Evolutionary conservation across 1,139 yeast species (phyloP).

Genomic region (Pneumocystis murina): DNA sequence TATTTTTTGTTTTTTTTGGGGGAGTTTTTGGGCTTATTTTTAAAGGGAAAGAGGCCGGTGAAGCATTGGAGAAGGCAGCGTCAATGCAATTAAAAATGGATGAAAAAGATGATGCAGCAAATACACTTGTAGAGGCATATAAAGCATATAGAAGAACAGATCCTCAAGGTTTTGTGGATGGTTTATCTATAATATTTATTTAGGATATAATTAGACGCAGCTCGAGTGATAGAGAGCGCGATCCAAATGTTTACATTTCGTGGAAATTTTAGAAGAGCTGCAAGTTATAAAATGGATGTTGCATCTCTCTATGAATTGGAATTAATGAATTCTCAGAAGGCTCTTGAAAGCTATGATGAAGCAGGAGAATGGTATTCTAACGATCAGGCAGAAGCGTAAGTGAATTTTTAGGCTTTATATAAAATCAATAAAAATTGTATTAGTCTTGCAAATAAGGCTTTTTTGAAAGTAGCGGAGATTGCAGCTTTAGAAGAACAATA

Average conservation of each 20-base stretch:
- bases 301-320: slow-evolving; percentile 73
- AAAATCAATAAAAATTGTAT: not conserved
- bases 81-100: slow-evolving; percentile 58
- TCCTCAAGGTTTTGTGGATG: slow-evolving; percentile 29
- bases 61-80: slow-evolving; percentile 75
- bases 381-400: slow-evolving; percentile 73
- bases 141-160: slow-evolving; percentile 64
- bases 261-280: slow-evolving; percentile 94
- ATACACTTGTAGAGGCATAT: slow-evolving; percentile 78
- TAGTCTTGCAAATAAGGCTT: slow-evolving; percentile 64
- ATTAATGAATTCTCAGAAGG: slow-evolving; percentile 48
- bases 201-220: slow-evolving; percentile 44
- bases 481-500: slow-evolving; percentile 60
- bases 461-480: slow-evolving; percentile 77
- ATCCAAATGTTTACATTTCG: slow-evolving; percentile 69
- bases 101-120: slow-evolving; percentile 82
- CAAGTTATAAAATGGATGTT: slow-evolving; percentile 80
- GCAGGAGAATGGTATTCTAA: slow-evolving; percentile 95
- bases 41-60: slow-evolving; percentile 51
- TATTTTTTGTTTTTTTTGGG: slow-evolving; percentile 1
- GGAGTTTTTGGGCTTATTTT: slow-evolving; percentile 7
- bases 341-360: slow-evolving; percentile 67
- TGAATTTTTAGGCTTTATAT: not conserved
- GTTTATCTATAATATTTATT: not conserved
- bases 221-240: slow-evolving; percentile 58